These are phyloP conservation scores for Trametes polyzona DNA, from an alignment of 1,284 basidiomycete genomes.

Conservation along the genomic window DNA sequence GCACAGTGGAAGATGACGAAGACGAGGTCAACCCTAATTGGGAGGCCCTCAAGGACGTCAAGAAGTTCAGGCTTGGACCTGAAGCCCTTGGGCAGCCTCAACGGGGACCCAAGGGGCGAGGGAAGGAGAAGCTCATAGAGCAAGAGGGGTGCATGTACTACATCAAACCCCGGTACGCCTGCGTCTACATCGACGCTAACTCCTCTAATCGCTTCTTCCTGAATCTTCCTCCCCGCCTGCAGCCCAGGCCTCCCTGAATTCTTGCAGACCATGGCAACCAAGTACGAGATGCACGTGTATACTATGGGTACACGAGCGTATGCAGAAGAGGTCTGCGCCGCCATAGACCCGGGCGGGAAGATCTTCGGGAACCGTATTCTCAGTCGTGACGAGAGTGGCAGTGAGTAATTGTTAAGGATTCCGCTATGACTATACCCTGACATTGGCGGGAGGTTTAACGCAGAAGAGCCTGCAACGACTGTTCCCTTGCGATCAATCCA, in stretches of 20 bases:
- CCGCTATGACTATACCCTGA: not conserved
- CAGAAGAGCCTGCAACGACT: slow-evolving; percentile 90
- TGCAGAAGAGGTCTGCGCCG: slow-evolving; percentile 92
- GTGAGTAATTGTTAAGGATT: slow-evolving; percentile 51
- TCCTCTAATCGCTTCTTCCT: slow-evolving; percentile 13
- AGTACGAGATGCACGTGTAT: slow-evolving; percentile 99
- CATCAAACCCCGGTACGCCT: slow-evolving; percentile 84
- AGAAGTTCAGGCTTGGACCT: slow-evolving; percentile 83
- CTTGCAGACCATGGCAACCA: slow-evolving; percentile 68
- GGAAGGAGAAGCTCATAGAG: slow-evolving; percentile 65
- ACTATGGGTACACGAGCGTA: slow-evolving; percentile 99
- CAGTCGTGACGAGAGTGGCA: slow-evolving; percentile 94
- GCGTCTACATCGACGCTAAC: not conserved
- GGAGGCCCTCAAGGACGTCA: slow-evolving; percentile 87
- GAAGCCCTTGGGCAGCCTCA: slow-evolving; percentile 68
- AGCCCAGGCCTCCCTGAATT: slow-evolving; percentile 91
- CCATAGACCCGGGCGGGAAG: slow-evolving; percentile 88
- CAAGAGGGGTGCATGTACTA: slow-evolving; percentile 93
- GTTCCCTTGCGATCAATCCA: slow-evolving; percentile 96
- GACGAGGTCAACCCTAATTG: slow-evolving; percentile 87
- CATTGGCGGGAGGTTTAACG: slow-evolving; percentile 62
- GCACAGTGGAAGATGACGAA: slow-evolving; percentile 44
- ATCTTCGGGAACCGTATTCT: slow-evolving; percentile 89
- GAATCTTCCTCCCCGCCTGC: slow-evolving; percentile 10
- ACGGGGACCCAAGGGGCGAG: slow-evolving; percentile 51